Base-by-base conservation (phyloP, 2,329 filamentous ascomycete species). In the Fusarium euwallaceae region DNA sequence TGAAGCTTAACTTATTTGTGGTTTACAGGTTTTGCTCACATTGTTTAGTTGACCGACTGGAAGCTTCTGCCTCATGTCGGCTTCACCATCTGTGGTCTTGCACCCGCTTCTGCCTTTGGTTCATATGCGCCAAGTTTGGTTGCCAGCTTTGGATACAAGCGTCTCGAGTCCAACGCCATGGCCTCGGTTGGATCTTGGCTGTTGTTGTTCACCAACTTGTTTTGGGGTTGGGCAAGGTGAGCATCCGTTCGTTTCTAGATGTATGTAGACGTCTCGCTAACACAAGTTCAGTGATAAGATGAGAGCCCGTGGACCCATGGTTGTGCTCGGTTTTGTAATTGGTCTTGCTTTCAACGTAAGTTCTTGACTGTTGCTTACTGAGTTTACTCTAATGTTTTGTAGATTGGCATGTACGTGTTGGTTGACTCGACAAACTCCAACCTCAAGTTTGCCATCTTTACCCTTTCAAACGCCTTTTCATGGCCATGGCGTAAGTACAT, bases 21-120 rank as follows among this genome's bases (percentile, higher is more conserved):
- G 3, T 53, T 27, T 53, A 43, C 11, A 43, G 12, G 29, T 36
- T 34, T 17, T 29, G 17, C 29, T 64, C 14, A 69, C 34, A 22
- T 22, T 24, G 1, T 3, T 27, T 14, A 82, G 78, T 72, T 83
- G 22, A 82, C 81, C 11, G 82, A 83, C 75, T 83, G 81, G 81
- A 77, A 73, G 17, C 73, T 83, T 3, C 61, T 83, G 5, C 78
- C 81, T 11, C 82, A 83, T 60, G 58, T 83, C 32, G 60, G 53
- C 20, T 74, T 80, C 29, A 82, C 81, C 2, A 76, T 83, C 39
- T 43, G 64, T 9, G 78, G 78, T 39, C 73, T 83, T 10, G 76
- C 81, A 1, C 81, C 82, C 0, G 76, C 79, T 1, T 72, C 75
- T 1, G 75, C 79, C 2, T 67, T 72, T 34, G 58, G 62, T 12